Percentiles rank a stretch among this genome's conserved stretches.
Evolutionary conservation across 2,329 filamentous ascomycete species (phyloP).

Genomic region (Bipolaris zeicola): DNA sequence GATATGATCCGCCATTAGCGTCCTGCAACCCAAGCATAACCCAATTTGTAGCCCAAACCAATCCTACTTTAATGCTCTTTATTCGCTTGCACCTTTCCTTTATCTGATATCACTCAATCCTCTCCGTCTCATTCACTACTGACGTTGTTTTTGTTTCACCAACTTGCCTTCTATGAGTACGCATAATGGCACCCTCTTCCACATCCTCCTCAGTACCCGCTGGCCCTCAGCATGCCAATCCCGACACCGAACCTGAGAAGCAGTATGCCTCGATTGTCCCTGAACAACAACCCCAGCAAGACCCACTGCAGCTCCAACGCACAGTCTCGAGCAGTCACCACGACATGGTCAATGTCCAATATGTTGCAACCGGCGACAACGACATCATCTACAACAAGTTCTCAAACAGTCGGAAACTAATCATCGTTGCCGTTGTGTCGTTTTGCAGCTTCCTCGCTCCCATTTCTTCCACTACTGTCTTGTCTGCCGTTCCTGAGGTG

Average conservation of each 20-base stretch:
- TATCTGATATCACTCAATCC: not conserved
- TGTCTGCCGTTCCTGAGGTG: conserved; percentile 76
- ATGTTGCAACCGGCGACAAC: conserved; percentile 41
- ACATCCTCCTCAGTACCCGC: conserved; percentile 27
- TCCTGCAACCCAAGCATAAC: conserved; percentile 20
- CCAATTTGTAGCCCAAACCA: conserved; percentile 18
- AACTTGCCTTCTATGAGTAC: conserved; percentile 30
- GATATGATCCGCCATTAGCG: conserved; percentile 15
- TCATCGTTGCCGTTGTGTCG: conserved; percentile 72
- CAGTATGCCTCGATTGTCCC: conserved; percentile 41
- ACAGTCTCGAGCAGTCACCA: conserved; percentile 41
- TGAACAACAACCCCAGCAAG: conserved; percentile 12
- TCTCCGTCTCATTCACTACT: not conserved
- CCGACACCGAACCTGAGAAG: conserved; percentile 30
- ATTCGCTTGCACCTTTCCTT: conserved; percentile 7
- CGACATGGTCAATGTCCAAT: conserved; percentile 38
- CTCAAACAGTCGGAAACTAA: conserved; percentile 64
- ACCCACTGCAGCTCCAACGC: conserved; percentile 36
- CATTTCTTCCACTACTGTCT: conserved; percentile 73
- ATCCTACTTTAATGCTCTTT: conserved; percentile 13
- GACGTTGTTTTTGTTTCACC: not conserved
- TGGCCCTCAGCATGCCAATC: conserved; percentile 10
- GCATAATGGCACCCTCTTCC: conserved; percentile 36
- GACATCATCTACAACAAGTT: conserved; percentile 69
- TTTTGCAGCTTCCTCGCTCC: conserved; percentile 79